phyloP scores from a whole-genome alignment of 225 moss, liverwort and hornwort genomes.

The Climacium dendroides region DNA sequence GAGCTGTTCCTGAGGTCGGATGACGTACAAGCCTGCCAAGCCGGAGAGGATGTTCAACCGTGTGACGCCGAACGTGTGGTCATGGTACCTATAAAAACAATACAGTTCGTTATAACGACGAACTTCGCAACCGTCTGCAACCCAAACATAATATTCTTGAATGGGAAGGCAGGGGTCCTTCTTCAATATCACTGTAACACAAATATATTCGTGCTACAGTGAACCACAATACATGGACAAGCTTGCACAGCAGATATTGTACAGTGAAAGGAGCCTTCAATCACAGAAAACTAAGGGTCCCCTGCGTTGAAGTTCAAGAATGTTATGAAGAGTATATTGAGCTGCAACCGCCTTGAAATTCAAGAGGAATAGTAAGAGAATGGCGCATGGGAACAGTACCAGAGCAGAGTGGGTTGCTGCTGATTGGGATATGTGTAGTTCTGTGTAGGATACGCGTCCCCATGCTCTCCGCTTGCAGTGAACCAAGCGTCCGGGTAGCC shows the following conservation, averaged over 20 bases:
- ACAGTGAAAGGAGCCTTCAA: not conserved
- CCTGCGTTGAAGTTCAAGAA: not conserved
- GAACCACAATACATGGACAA: not conserved
- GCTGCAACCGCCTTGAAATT: not conserved
- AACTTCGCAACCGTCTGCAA: not conserved
- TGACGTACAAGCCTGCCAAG: constrained; percentile 26
- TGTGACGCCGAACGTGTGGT: constrained; percentile 55
- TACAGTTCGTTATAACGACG: not conserved
- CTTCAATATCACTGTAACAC: not conserved
- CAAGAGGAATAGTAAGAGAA: not conserved
- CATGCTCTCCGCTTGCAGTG: constrained; percentile 30
- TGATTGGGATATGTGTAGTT: constrained; percentile 48
- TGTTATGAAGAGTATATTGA: not conserved
- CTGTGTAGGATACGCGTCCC: constrained; percentile 14
- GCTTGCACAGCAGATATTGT: not conserved
- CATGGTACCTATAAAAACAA: constrained; percentile 25
- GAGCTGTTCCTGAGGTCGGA: constrained; percentile 3
- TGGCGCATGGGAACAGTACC: not conserved
- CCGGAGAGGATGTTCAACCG: constrained; percentile 50
- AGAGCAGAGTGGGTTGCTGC: constrained; percentile 34
- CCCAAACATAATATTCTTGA: not conserved
- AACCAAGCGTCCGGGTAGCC: constrained; percentile 82
- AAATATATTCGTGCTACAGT: no score
- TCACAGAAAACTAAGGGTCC: not conserved
- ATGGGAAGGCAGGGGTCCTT: not conserved